Evolutionary conservation across 2,329 filamentous ascomycete species (phyloP).

Genomic region (Microcyclospora tardicrescens): DNA sequence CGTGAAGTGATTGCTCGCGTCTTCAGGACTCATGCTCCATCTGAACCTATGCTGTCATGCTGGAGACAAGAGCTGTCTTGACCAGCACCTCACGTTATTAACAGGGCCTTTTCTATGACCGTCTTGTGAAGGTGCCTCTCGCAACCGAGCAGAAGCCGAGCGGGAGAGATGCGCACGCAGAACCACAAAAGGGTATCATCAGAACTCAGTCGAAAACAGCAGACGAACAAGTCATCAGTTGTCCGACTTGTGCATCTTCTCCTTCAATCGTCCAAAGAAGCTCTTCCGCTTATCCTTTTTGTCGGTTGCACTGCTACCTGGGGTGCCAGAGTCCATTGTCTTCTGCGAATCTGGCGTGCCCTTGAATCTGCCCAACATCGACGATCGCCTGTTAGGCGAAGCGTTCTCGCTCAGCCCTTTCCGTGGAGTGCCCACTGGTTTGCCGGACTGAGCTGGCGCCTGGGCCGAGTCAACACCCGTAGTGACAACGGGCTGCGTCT

Average conservation of each 20-base stretch:
- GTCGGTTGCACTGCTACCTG: slow-evolving; percentile 11
- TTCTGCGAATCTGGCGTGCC: slow-evolving; percentile 29
- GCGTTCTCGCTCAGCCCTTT: slow-evolving; percentile 6
- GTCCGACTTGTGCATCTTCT: slow-evolving; percentile 27
- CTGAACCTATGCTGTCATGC: no score
- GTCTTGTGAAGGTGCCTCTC: no score
- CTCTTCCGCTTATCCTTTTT: slow-evolving; percentile 36
- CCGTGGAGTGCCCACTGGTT: slow-evolving; percentile 16
- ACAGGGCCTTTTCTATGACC: no score
- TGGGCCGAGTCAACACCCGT: slow-evolving; percentile 26
- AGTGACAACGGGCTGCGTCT: slow-evolving; percentile 29
- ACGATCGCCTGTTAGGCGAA: slow-evolving; percentile 17
- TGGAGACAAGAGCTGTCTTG: no score
- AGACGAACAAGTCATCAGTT: no score
- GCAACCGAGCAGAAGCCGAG: no score
- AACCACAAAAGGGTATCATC: no score
- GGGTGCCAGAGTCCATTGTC: slow-evolving; percentile 16
- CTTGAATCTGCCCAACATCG: slow-evolving; percentile 17
- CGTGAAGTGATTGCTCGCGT: no score
- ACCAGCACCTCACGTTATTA: no score
- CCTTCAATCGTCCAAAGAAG: slow-evolving; percentile 37
- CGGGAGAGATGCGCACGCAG: no score
- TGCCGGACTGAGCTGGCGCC: slow-evolving; percentile 10
- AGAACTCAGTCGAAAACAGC: no score
- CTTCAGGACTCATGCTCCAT: no score